These are phyloP conservation scores for Polytrichum formosum DNA, from an alignment of 225 moss, liverwort and hornwort species.

Conservation along the genomic window DNA sequence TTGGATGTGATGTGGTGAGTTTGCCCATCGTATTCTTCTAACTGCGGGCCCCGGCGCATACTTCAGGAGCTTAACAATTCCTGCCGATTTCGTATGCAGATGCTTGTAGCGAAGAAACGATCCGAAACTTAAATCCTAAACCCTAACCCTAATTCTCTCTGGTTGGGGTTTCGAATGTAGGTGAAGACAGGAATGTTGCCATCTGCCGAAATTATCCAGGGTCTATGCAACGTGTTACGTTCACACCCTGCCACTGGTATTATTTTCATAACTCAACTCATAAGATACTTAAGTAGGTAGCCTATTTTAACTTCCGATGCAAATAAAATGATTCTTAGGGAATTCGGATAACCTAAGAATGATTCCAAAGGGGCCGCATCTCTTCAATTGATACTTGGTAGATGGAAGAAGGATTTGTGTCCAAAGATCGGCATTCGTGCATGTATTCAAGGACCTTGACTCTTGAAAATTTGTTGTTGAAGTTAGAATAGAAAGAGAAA, in stretches of 20 bases:
- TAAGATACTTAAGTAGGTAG: too few relatives aligned
- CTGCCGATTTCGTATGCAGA: neutral
- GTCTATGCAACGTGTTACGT: slow-evolving; percentile 70
- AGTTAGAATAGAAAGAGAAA: too few relatives aligned
- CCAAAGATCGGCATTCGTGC: too few relatives aligned
- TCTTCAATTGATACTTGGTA: too few relatives aligned
- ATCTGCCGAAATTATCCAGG: slow-evolving; percentile 63
- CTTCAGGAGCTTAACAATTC: neutral
- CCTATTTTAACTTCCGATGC: too few relatives aligned
- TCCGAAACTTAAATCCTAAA: neutral
- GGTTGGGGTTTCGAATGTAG: slow-evolving; percentile 35
- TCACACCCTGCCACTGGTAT: slow-evolving; percentile 75
- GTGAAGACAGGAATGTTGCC: slow-evolving; percentile 97
- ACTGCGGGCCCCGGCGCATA: neutral
- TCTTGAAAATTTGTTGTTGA: too few relatives aligned
- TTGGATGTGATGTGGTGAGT: slow-evolving; percentile 92
- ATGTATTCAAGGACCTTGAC: too few relatives aligned
- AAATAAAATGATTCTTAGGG: too few relatives aligned
- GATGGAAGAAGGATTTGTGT: too few relatives aligned
- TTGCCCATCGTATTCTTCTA: neutral
- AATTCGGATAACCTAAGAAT: too few relatives aligned
- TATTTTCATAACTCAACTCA: neutral
- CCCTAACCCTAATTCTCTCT: neutral
- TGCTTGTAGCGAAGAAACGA: neutral
- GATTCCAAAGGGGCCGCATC: too few relatives aligned